Base-by-base conservation (phyloP, 805 yeast genomes). In the Hanseniaspora singularis region DNA sequence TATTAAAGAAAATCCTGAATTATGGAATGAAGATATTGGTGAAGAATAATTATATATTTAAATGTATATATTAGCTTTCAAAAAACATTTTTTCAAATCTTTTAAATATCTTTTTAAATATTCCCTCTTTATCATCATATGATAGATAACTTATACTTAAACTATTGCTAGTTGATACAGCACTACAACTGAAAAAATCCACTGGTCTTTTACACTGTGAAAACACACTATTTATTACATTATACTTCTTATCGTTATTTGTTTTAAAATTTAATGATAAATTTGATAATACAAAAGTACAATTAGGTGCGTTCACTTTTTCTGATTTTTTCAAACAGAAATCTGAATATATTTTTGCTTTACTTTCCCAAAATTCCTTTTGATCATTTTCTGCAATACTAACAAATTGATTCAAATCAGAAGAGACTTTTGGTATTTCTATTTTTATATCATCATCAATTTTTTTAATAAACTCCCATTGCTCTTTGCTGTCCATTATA, bases 1-100 rank as follows among this genome's bases (percentile, higher is more conserved):
- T 60, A 89, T 89, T 53, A 65, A 67, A 49, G 87, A 82, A 56
- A 73, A 77, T 51, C 89, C 89, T n/a, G 68, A 69, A 44, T 82
- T 77, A 50, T 83, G 94, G 94, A 68, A 68, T 58, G 94, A 83
- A 64, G 94, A 83, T 58, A 83, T 83, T 55, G 94, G 92, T 12
- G 63, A 59, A 39, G 63, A 53, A 45, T 40, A 36, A 33, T 15
- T 42, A 20, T 33, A 18, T 6, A 15, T 33, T n/a, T 33, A 33
- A n/a, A 33, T 33, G 12, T 33, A 27, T 38, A 15, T 27, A 38
- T 3, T n/a, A 14, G 10, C 15, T 16, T 9, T 15, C n/a, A 10
- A 18, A 12, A 3, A 41, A 18, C 3, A 33, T 5, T 26, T 31
- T 30, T 37, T 44, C 39, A 36, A 36, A 36, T 36, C 39, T 37